Evolutionary conservation across 768 basidiomycete species (phyloP).

Genomic region (Tricholoma matsutake): DNA sequence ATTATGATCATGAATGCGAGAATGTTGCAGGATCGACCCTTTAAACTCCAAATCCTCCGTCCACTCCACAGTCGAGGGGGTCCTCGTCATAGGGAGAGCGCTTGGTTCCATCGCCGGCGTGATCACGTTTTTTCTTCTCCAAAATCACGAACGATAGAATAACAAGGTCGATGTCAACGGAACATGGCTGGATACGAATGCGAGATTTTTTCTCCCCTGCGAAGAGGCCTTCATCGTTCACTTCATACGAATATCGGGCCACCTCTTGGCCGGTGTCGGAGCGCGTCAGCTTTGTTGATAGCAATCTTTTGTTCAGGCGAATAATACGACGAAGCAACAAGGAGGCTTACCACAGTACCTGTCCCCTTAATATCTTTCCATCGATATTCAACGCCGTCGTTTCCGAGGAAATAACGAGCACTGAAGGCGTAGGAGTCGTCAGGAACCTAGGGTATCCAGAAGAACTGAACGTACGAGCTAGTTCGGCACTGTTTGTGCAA

Average conservation of each 20-base stretch:
- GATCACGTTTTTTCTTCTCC: conserved; percentile 50
- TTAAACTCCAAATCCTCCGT: conserved; percentile 20
- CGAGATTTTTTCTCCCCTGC: conserved; percentile 44
- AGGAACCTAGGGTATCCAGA: not conserved
- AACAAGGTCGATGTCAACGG: conserved; percentile 49
- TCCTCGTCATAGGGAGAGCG: conserved; percentile 33
- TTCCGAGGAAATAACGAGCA: conserved; percentile 47
- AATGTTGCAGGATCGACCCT: not conserved
- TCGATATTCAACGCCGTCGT: conserved; percentile 47
- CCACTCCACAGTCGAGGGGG: conserved; percentile 36
- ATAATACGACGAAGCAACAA: not conserved
- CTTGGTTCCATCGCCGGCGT: conserved; percentile 28
- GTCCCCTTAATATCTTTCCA: conserved; percentile 42
- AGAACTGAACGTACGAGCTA: conserved; percentile 35
- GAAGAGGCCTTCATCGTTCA: conserved; percentile 43
- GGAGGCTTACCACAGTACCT: conserved; percentile 38
- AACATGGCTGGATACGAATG: conserved; percentile 45
- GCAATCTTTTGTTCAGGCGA: not conserved
- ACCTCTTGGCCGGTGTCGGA: conserved; percentile 37
- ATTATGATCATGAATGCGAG: not conserved
- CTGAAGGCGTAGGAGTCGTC: conserved; percentile 24
- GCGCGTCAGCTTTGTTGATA: conserved; percentile 33
- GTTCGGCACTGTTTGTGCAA: conserved; percentile 41
- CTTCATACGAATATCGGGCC: conserved; percentile 34
- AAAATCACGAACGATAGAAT: conserved; percentile 53